Evolutionary conservation across 176 grass and related monocot species (phyloP), one percentile per base, ranked within the genome.

Genomic region (Musa itinerans): DNA sequence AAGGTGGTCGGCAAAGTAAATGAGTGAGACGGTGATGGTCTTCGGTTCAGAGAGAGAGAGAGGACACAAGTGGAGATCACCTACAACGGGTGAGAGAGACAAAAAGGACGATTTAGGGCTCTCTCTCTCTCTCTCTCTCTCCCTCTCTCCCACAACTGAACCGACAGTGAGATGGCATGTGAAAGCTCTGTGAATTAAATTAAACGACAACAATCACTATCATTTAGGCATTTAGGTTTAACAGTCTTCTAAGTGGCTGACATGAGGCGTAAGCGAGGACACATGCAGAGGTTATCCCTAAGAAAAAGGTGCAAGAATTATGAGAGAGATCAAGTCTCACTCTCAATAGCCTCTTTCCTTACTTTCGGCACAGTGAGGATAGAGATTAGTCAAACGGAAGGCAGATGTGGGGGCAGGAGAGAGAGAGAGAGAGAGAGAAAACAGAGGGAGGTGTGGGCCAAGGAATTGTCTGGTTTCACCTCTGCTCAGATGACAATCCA

Each of bases 161-260:
- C 34, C 80, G 67, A 52, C 80, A 5, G 4, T 43, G 34, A 43
- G 34, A 43, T 59, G 62, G 26, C 34, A 43, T 43, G 34, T 43
- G 34, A 43, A 43, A 43, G 34, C 34, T 43, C 34, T 43, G 4
- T 43, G 34, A 43, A 43, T 43, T 5, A 5, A 76, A 49, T 50
- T 50, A 76, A 48, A 20, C 10, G 63, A 80, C 68, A 68, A 82
- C 86, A 83, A 74, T 92, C 92, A 65, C 86, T 69, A 74, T 89
- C 89, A 62, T 65, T 78, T 43, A 71, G 86, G 71, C 81, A 78
- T 68, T 81, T 89, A 71, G 69, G 70, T 84, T 83, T 76, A 55
- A 71, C 64, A 67, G 72, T 62, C 34, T 19, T 62, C 10, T 24
- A 62, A n/a, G 20, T n/a, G 6, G 20, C 17, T 8, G 20, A n/a